Evolutionary conservation across 176 grass and related monocot genomes (phyloP), one percentile per base, ranked within the genome.

Genomic region (Lolium rigidum): DNA sequence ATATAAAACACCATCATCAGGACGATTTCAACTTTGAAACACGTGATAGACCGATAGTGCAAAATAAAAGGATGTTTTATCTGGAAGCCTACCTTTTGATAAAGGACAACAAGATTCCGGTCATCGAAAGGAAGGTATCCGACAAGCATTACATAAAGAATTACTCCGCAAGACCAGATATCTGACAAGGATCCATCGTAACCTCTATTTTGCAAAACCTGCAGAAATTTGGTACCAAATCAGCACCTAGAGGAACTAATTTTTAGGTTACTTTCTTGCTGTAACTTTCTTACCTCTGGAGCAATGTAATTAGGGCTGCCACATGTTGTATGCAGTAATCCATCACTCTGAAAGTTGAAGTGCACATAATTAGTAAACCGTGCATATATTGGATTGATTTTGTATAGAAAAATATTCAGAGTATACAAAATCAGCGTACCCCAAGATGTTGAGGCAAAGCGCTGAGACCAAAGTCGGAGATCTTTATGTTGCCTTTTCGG

Each of bases 251-350:
- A 74, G 4, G 67, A 62, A 62, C 10, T 12, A 62, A 26, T 6
- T 25, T 13, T 13, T 25, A 62, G 10, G 10, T 25, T 26, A 25
- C 10, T 62, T 62, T 62, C 58, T 25, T 62, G 8, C 25, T 62
- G 31, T 12, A 22, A 3, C 4, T 67, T 6, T 31, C 44, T 76
- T 82, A 90, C 92, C 95, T 97, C 95, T 31, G 95, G 95, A 2
- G 95, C 95, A 86, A 97, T 94, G 77, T 97, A 97, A 76, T 93
- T 97, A 60, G 95, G 95, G 76, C 95, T 97, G 84, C 95, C 95
- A 72, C 95, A 97, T 12, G 95, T 97, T 12, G 95, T 97, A 82
- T 97, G 95, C 70, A 97, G 64, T 58, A 97, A 84, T 25, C 93
- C 95, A 85, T 97, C 95, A 80, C 84, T 87, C 95, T 97, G 78